These are phyloP conservation scores for Botrytis squamosa DNA, from an alignment of 2,329 filamentous ascomycete species.

Conservation along the genomic window DNA sequence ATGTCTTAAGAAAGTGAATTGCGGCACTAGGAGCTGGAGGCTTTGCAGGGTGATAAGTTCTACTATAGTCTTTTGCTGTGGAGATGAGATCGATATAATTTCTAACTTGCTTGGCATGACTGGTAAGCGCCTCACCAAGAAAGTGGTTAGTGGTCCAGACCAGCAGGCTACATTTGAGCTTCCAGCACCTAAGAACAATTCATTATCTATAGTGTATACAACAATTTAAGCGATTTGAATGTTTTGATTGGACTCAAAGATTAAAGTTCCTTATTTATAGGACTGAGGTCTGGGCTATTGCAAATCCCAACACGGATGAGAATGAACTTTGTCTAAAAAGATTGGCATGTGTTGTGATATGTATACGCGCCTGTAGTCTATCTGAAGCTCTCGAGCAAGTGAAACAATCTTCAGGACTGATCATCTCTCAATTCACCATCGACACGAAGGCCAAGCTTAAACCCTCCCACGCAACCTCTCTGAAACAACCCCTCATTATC, in stretches of 20 bases:
- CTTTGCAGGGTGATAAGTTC: background rate
- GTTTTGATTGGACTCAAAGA: background rate
- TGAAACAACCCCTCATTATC: slow-evolving; percentile 24
- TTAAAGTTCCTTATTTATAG: background rate
- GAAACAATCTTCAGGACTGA: background rate
- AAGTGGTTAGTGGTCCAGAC: background rate
- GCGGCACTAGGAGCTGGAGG: background rate
- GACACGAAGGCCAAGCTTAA: slow-evolving; percentile 8
- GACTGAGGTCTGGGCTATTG: background rate
- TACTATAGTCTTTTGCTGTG: background rate
- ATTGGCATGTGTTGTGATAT: background rate
- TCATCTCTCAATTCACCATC: background rate
- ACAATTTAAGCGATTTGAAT: background rate
- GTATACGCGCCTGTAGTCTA: background rate
- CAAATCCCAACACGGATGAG: background rate
- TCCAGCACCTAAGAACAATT: background rate
- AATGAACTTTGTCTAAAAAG: background rate
- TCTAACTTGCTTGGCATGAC: background rate
- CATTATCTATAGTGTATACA: background rate
- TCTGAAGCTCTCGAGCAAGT: background rate
- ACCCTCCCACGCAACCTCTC: slow-evolving; percentile 16
- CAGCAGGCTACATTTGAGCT: background rate
- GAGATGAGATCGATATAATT: too few species aligned
- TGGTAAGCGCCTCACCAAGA: background rate
- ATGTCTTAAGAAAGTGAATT: background rate